Conservation (phyloP, 2,329 filamentous ascomycete genomes). For the Pyrenochaeta sp. region DNA sequence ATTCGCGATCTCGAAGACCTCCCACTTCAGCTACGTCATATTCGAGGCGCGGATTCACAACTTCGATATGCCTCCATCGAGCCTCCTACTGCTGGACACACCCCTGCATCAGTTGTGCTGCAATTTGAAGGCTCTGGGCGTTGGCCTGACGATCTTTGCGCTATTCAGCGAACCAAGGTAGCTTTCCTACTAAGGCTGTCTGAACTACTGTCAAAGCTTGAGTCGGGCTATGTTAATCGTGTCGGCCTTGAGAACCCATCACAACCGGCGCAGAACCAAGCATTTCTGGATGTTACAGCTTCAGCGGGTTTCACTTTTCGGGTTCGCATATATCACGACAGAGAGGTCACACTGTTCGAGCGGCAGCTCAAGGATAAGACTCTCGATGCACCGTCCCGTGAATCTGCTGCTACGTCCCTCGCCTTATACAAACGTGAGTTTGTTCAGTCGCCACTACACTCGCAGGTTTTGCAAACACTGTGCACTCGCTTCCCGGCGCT, state of each 20-base stretch:
- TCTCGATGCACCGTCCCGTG: conserved; percentile 69
- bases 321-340: conserved; percentile 86
- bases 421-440: conserved; percentile 76
- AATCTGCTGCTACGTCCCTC: conserved; percentile 74
- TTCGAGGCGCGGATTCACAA: conserved; percentile 75
- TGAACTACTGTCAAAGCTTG: conserved; percentile 71
- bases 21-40: conserved; percentile 83
- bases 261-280: conserved; percentile 75
- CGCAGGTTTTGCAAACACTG: conserved; percentile 80
- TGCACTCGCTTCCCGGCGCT: conserved; percentile 82
- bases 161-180: conserved; percentile 92
- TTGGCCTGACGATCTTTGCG: conserved; percentile 91
- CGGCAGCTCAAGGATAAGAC: conserved; percentile 79
- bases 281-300: conserved; percentile 83
- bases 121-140: conserved; percentile 93
- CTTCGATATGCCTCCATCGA: conserved; percentile 77
- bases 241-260: conserved; percentile 83
- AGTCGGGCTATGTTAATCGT: conserved; percentile 69
- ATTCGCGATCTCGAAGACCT: conserved; percentile 81
- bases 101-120: conserved; percentile 78
- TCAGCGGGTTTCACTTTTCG: conserved; percentile 78
- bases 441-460: conserved; percentile 77
- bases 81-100: conserved; percentile 57
- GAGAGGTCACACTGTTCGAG: conserved; percentile 82
- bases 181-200: conserved; percentile 82